These are phyloP conservation scores for Leishmania guyanensis DNA, from an alignment of 208 protist species.

Conservation along the genomic window DNA sequence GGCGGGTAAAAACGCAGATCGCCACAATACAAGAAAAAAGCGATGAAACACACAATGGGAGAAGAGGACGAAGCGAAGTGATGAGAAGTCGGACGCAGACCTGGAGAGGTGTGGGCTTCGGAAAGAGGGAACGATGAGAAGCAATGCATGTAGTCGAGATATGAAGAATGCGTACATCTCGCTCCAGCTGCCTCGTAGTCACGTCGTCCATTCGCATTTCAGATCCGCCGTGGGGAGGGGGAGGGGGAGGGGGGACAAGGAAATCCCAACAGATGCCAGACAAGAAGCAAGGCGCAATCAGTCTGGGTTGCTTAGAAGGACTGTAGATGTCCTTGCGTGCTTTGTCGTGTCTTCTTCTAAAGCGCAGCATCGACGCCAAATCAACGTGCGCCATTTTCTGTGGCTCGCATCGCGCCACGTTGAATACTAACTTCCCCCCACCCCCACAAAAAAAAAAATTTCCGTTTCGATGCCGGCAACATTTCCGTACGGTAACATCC, in stretches of 20 bases:
- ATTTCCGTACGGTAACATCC: too few species aligned
- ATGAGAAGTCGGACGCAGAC: not conserved
- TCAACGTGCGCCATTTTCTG: not conserved
- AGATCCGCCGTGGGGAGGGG: too few species aligned
- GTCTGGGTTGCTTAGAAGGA: not conserved
- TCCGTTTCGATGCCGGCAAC: not conserved
- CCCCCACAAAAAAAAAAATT: too few species aligned
- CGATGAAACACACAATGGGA: not conserved
- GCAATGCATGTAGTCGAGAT: too few species aligned
- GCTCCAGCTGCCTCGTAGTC: slow-evolving; percentile 1
- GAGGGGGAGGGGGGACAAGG: not conserved
- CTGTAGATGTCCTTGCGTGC: not conserved
- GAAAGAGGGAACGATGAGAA: not conserved
- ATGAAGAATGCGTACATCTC: not conserved
- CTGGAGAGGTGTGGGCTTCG: not conserved
- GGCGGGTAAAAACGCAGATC: not conserved
- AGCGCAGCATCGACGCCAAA: not conserved
- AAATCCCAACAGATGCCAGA: not conserved
- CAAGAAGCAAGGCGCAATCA: not conserved
- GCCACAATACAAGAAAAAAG: not conserved
- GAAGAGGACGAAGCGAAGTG: not conserved
- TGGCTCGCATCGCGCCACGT: not conserved
- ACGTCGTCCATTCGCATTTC: not conserved
- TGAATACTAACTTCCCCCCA: not conserved
- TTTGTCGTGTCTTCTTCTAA: not conserved